Evolutionary conservation across 148 eudicot species (phyloP).

Genomic region (Heliamphora exappendiculata): DNA sequence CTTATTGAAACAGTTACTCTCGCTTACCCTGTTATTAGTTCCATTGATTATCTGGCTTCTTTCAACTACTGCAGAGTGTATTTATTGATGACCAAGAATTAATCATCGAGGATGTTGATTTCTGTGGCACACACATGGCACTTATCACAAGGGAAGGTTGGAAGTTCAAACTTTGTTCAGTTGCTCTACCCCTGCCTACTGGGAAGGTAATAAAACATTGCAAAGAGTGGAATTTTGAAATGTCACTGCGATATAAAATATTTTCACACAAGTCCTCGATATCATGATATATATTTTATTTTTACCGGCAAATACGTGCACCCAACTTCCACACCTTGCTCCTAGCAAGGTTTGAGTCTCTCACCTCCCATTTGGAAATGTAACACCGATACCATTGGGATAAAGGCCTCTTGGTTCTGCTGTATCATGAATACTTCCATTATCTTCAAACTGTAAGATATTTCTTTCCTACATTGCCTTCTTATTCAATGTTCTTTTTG

Average conservation of each 20-base stretch:
- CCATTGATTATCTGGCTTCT: not conserved
- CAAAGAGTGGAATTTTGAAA: not conserved
- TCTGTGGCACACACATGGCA: conserved; percentile 62
- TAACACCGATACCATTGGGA: no score
- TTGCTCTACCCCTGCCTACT: conserved; percentile 59
- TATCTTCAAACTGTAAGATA: not conserved
- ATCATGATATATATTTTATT: no score
- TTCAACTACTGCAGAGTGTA: conserved; percentile 46
- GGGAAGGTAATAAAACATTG: conserved; percentile 36
- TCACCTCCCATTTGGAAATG: no score
- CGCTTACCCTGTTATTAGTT: not conserved
- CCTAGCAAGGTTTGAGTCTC: no score
- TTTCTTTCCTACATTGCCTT: not conserved
- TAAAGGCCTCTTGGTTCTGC: not conserved
- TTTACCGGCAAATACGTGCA: no score
- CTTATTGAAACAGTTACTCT: not conserved
- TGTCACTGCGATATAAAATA: no score
- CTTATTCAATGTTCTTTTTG: not conserved
- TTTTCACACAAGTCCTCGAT: no score
- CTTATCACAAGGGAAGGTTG: conserved; percentile 55
- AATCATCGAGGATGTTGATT: conserved; percentile 78
- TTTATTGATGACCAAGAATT: conserved; percentile 57
- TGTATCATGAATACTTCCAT: not conserved
- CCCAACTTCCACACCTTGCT: no score
- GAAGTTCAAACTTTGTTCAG: conserved; percentile 54